Conservation (phyloP, 2,329 filamentous ascomycete genomes). For the Aspergillus fructus region DNA sequence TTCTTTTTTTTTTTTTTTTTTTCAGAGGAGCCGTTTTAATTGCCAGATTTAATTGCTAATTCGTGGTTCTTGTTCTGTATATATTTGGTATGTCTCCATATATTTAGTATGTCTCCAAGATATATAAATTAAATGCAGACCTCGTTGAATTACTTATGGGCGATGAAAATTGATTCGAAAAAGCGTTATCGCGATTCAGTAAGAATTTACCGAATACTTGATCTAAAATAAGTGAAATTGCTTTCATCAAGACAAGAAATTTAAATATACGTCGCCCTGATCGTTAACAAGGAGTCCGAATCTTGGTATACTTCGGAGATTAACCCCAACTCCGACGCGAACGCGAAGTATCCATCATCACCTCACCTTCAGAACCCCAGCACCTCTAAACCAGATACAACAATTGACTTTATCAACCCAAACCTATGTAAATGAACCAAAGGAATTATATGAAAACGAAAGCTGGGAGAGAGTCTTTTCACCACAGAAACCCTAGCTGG, state of each 20-base stretch:
- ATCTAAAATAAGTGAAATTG: not conserved
- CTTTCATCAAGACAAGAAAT: not conserved
- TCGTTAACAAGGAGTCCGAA: not conserved
- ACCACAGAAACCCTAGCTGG: not conserved
- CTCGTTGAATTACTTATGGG: too few species aligned
- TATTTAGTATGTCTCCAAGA: not conserved
- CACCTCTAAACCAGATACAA: not conserved
- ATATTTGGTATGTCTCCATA: not conserved
- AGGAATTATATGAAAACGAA: not conserved
- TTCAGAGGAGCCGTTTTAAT: too few species aligned
- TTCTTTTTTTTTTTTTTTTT: too few species aligned
- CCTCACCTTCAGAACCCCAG: not conserved
- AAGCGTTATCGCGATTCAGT: too few species aligned
- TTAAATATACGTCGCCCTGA: not conserved
- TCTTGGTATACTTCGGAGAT: not conserved
- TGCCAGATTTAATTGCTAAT: too few species aligned
- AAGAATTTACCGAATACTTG: too few species aligned
- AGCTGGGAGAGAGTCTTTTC: too few species aligned
- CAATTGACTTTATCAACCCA: too few species aligned
- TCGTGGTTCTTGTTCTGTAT: not conserved
- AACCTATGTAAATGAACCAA: not conserved
- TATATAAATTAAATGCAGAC: not conserved
- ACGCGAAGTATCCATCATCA: conserved; percentile 1
- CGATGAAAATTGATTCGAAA: too few species aligned
- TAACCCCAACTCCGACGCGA: not conserved